phyloP scores from a whole-genome alignment of 495 filamentous ascomycete genomes.

The Xylaria castorea region DNA sequence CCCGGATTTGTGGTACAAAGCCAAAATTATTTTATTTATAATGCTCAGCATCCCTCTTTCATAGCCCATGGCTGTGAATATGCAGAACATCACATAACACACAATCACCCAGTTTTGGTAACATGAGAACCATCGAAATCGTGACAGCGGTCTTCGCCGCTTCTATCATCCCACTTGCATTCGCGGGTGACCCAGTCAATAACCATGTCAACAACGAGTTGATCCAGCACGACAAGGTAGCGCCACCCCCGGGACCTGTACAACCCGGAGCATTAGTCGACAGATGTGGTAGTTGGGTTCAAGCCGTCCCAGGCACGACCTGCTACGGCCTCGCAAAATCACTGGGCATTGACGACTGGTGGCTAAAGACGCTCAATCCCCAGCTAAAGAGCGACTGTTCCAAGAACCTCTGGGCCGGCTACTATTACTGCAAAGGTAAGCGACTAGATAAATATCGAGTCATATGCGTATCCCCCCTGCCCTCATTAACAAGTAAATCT shows the following conservation, averaged over 20 bases:
- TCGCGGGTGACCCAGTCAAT: background rate
- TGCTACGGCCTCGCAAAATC: conserved; percentile 6
- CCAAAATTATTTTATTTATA: background rate
- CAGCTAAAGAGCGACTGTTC: conserved; percentile 7
- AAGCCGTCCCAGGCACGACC: conserved; percentile 14
- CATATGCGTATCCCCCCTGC: background rate
- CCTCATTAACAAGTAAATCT: too few species aligned
- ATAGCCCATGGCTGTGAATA: background rate
- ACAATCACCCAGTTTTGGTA: background rate
- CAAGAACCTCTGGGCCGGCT: conserved; percentile 17
- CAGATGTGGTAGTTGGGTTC: conserved; percentile 9
- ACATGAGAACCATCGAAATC: conserved; percentile 15
- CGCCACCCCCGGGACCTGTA: conserved; percentile 20
- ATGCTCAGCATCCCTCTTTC: background rate
- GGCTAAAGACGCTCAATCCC: background rate
- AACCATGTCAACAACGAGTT: background rate
- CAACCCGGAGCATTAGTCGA: conserved; percentile 15
- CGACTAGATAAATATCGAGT: background rate
- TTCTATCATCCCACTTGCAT: background rate
- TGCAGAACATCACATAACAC: background rate
- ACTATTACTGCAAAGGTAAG: conserved; percentile 22
- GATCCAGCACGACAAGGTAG: background rate
- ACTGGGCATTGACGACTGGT: background rate
- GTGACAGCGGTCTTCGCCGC: background rate
- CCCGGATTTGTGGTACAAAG: background rate